Base-by-base conservation (phyloP, 371 early-diverging fungal genomes). In the Mortierella sp. region DNA sequence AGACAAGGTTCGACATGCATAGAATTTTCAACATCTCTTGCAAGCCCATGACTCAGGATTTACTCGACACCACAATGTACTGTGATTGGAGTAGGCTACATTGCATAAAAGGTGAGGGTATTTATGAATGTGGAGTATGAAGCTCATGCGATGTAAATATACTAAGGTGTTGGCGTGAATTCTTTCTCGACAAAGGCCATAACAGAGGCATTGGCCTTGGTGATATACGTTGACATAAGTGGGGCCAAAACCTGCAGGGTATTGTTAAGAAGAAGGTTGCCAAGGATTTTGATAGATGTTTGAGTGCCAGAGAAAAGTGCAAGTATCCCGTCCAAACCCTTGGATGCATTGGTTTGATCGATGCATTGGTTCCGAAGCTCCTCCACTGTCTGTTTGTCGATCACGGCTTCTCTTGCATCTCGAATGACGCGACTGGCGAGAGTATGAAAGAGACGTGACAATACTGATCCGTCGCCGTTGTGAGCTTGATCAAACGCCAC, bases 131-230 rank as follows among this genome's bases (percentile, higher is more conserved):
- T 44, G 44, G 44, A 44, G 44, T 44, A 10, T 44, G 44, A 71
- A 43, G 71, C 71, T 71, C 44, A 35, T 71, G 46, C 35, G 27
- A n/a, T 44, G 32, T 71, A 71, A 49, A 71, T 27, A 71, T 18
- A 27, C 72, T 72, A 70, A 41, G 44, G 44, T 24, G 24, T 16
- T 70, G 70, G 46, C 44, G 5, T 70, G 43, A 75, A 71, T 43
- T 71, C 71, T 71, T 71, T 58, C 44, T 71, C 76, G 24, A 76
- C 56, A 76, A 76, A 76, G 29, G 76, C 76, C 43, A 54, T 44
- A 38, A 76, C 58, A 71, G 71, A 76, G 56, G 76, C 71, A 71
- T 76, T 76, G 32, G 76, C 76, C 76, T 71, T 76, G 71, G 71
- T 71, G 70, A 76, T 76, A 70, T 70, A 75, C 4, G 76, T 55